phyloP scores from a whole-genome alignment of 306 rosid genomes.

The Glycine tomentella region DNA sequence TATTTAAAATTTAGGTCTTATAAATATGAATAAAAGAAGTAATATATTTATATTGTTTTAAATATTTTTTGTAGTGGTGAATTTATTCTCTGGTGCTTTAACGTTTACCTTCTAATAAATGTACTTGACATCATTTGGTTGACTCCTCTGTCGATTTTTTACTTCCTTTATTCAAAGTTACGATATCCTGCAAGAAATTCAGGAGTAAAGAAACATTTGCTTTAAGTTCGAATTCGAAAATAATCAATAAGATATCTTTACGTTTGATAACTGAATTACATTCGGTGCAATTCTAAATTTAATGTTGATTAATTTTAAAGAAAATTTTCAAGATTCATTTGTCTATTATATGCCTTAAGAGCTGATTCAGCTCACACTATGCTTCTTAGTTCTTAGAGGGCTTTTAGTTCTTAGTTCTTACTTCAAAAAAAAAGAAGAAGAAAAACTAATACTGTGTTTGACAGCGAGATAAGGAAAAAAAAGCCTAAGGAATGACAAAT shows the following conservation, averaged over 20 bases:
- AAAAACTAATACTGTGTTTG: too few relatives aligned
- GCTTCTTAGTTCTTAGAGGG: background rate
- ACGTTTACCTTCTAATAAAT: background rate
- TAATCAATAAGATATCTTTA: background rate
- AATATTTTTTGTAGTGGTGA: too few relatives aligned
- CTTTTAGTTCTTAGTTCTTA: too few relatives aligned
- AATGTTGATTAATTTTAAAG: background rate
- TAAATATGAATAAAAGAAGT: too few relatives aligned
- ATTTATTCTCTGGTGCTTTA: too few relatives aligned
- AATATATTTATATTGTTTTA: too few relatives aligned
- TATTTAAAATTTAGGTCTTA: too few relatives aligned
- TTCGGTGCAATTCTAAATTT: background rate
- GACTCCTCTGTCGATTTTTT: background rate
- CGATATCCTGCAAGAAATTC: background rate
- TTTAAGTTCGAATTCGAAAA: background rate
- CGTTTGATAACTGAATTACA: background rate
- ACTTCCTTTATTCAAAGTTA: background rate
- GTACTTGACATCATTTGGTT: background rate
- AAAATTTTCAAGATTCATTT: too few relatives aligned
- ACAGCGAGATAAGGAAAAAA: too few relatives aligned
- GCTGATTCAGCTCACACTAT: background rate
- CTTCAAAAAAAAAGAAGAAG: too few relatives aligned
- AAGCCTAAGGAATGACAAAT: too few relatives aligned
- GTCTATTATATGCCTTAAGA: too few relatives aligned
- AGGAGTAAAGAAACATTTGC: background rate